Base-by-base conservation (phyloP, 202 grass and related monocot genomes). In the Schoenoplectus triqueter region DNA sequence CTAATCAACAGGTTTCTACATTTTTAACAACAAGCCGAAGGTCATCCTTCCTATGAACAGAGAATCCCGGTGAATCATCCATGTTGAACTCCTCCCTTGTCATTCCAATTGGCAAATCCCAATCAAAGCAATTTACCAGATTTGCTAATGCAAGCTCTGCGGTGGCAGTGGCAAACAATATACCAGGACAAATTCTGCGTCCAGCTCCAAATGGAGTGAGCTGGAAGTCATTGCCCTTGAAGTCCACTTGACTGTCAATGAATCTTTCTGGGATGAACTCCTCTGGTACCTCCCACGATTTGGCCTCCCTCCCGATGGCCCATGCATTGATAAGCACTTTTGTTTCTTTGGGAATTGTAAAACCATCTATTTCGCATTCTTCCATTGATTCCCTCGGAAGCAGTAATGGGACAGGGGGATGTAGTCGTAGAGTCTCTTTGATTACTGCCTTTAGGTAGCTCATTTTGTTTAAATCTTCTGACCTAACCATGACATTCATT, bases 261-360 rank as follows among this genome's bases (percentile, higher is more conserved):
- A 80, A 80, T 80, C 76, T 80, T 80, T 80, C 55, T 63, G 55
- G 76, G 31, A 42, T 80, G 40, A 80, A 80, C 55, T 80, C 54
- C 76, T 80, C 78, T 6, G 60, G 15, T 10, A 1, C 13, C 39
- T 66, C 42, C 78, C 78, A 81, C 21, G 57, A 81, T 66, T 73
- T 67, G 8, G 60, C 15, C n/a, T 86, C 84, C 50, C 84, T 76
- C n/a, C 10, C 9, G 39, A 86, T 69, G 11, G 73, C 44, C 84
- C 72, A 79, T 15, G 70, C 84, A 55, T 78, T 86, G 2, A 86
- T 66, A 5, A 86, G 14, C n/a, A 79, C 84, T 79, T 52, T 65
- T 9, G 57, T 86, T 66, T 59, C 57, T 44, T 86, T n/a, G 3
- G 84, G 72, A 79, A 86, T 68, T 17, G 13, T 51, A 18, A 61